Evolutionary conservation across 345 rosid genomes (phyloP), one percentile per base, ranked within the genome.

Genomic region (Conringia planisiliqua): DNA sequence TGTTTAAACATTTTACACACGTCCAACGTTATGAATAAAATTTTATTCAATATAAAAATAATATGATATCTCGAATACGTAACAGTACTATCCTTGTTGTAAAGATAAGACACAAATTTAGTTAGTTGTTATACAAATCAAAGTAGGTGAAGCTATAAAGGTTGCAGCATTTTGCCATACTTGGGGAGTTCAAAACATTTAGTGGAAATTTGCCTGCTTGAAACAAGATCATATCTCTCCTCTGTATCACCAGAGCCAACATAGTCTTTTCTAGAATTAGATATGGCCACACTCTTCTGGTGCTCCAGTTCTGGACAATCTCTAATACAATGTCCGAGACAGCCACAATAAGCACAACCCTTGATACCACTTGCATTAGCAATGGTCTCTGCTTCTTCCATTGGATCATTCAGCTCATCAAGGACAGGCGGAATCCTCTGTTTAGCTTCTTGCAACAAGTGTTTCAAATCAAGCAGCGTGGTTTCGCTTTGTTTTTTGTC

Each of bases 401-500:
- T 80, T 14, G 94, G 98, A 85, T 90, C 96, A 63, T 77, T 73
- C 50, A 89, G 81, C 89, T 93, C 96, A 1, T 93, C 97, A 66
- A 93, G 75, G 6, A 93, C 92, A 43, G 98, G 98, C 2, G 97
- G 98, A 18, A 93, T 93, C 82, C 97, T 87, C 83, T 89, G 92
- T 75, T 87, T 88, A 1, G 94, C 98, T 73, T 92, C 96, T 77
- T 87, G 96, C 78, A 88, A 63, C 76, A 92, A 82, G 84, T 93
- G 97, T 82, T 89, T 90, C 87, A 89, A 66, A 80, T 93, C 97
- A 1, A 90, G 88, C 48, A 93, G 83, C 0, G 97, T 89, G 0
- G 96, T 89, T 80, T 93, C 93, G 29, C 87, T 93, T 75, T 90
- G 98, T 66, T 90, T 90, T 85, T 89, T 90, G 85, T 93, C 90